Base-by-base conservation (phyloP, 257 asterid genomes). In the Voacanga thouarsii region DNA sequence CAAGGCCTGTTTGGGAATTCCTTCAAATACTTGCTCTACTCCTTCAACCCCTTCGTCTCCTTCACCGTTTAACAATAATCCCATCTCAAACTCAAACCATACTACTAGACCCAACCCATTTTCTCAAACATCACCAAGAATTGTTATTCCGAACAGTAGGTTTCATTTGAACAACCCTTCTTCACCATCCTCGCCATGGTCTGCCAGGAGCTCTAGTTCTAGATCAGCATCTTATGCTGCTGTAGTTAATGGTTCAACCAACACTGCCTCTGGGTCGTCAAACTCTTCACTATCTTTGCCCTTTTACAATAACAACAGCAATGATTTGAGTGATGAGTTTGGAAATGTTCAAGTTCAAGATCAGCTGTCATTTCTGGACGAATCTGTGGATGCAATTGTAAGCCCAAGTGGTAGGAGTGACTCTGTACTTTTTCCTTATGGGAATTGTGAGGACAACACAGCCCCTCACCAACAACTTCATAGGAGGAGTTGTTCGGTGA, bases 351-450 rank as follows among this genome's bases (percentile, higher is more conserved):
- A 84, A 74, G 85, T 80, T 63, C 87, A 82, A 44, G 92, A 87
- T 53, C 90, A 88, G 74, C 71, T 85, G 78, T 64, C 91, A 16
- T 91, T 91, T 84, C 79, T 85, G 3, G 98, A 94, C 16, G 98
- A 94, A 74, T 80, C 96, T n/a, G 14, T 82, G 89, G 91, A 89
- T 87, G 92, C 96, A 11, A 47, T 86, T 4, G 86, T 89, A 80
- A 92, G 98, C 74, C 99, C 99, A 0, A 88, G 97, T 82, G 97
- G 96, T 69, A 87, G 95, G 81, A 91, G 98, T 71, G 97, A 94
- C 50, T 91, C 98, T 15, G 81, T 89, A 64, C 79, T 83, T 49
- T 92, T 87, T 78, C 97, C 92, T 11, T 89, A 82, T 49, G 89
- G 92, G 7, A 94, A 81, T 82, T 91, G 83, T 56, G 89, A 67